Evolutionary conservation across 2,329 filamentous ascomycete genomes (phyloP), one percentile per base, ranked within the genome.

Genomic region (Capronia americana): DNA sequence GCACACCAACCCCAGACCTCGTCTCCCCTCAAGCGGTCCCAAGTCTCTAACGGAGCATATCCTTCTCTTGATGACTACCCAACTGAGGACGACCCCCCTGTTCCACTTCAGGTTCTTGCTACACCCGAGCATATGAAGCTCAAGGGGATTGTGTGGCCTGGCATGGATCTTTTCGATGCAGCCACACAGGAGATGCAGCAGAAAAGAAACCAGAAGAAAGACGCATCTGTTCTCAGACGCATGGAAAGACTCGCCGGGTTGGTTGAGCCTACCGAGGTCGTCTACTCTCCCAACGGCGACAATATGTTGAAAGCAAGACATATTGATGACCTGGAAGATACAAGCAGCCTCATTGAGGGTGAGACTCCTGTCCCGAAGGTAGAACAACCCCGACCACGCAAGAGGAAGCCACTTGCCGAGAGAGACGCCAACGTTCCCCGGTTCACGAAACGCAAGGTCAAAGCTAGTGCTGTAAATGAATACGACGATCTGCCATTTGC

Each of bases 151-250:
- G 71, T 79, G 41, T 84, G 80, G 80, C 82, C 82, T 28, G 82
- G 82, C 23, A 84, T 84, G 82, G 79, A 81, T 67, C 75, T 84
- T 32, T 84, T 84, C 69, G 82, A 84, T 72, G 81, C 82, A 32
- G 82, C 82, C 14, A 82, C 81, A 0, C 75, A 79, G 63, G 78
- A 82, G 60, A 83, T 82, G 79, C 80, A 78, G 68, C 78, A 79
- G 51, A 81, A 79, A 66, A 79, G 82, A 48, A 84, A 84, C 64
- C 82, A 84, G 71, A 84, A 82, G 70, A 84, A 84, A 68, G 81
- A 84, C 54, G 76, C 75, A 12, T 79, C 75, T 34, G 76, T 80
- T 26, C 61, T 84, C 55, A 81, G 76, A 69, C 77, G 75, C 68
- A 82, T 84, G 81, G 77, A 83, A 68, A 76, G 72, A 60, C 79